These are phyloP conservation scores for Pseudogymnoascus sp. DNA, from an alignment of 2,329 filamentous ascomycete species.

Conservation along the genomic window DNA sequence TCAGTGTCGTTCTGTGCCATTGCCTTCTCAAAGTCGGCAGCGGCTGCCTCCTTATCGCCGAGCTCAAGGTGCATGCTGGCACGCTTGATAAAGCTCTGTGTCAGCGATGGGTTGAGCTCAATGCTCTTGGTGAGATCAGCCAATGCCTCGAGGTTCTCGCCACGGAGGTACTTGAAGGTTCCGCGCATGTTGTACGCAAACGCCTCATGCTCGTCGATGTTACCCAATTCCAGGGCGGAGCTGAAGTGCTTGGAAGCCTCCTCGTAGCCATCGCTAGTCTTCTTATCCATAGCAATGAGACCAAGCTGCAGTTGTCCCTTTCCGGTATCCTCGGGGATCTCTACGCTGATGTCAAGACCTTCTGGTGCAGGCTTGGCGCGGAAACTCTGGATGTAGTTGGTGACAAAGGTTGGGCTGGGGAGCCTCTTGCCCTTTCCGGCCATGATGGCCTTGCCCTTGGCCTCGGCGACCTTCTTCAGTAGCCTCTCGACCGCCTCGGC, in stretches of 20 bases:
- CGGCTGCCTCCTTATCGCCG: slow-evolving; percentile 77
- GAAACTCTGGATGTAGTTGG: slow-evolving; percentile 99
- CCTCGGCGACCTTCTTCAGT: slow-evolving; percentile 92
- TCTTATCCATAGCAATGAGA: slow-evolving; percentile 69
- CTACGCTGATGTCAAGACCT: slow-evolving; percentile 74
- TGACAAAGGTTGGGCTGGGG: slow-evolving; percentile 91
- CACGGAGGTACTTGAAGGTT: slow-evolving; percentile 87
- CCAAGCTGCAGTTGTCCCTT: slow-evolving; percentile 81
- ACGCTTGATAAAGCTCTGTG: slow-evolving; percentile 97
- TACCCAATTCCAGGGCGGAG: slow-evolving; percentile 73
- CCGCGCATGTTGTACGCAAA: slow-evolving; percentile 94
- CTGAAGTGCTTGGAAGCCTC: slow-evolving; percentile 81
- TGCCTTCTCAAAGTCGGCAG: slow-evolving; percentile 79
- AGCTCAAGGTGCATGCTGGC: slow-evolving; percentile 96
- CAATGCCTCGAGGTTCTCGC: slow-evolving; percentile 76
- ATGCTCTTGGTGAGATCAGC: slow-evolving; percentile 86
- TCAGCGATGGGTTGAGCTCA: slow-evolving; percentile 77
- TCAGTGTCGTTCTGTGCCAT: slow-evolving; percentile 78
- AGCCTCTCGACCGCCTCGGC: slow-evolving; percentile 86
- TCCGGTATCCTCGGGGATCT: slow-evolving; percentile 68
- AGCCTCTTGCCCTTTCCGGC: slow-evolving; percentile 72
- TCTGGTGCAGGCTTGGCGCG: slow-evolving; percentile 69
- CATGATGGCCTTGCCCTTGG: slow-evolving; percentile 86
- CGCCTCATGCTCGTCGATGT: slow-evolving; percentile 74
- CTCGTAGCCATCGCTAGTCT: slow-evolving; percentile 85